Evolutionary conservation across 345 rosid genomes (phyloP).

Genomic region (Eucalyptus lansdowneana): DNA sequence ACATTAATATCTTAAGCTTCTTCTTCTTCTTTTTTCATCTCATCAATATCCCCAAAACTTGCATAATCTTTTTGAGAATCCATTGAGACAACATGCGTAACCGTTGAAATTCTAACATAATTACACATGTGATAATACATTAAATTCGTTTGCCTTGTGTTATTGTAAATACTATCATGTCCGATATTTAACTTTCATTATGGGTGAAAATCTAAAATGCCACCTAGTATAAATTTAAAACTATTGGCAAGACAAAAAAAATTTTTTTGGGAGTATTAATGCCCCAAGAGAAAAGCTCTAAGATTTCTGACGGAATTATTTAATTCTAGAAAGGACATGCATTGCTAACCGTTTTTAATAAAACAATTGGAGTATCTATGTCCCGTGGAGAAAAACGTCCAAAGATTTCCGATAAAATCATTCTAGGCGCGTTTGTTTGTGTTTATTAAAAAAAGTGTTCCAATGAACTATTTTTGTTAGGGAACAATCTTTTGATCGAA

Average conservation of each 20-base stretch:
- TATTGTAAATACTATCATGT: not conserved
- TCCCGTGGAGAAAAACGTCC: accelerated
- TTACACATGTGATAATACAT: accelerated
- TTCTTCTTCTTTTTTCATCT: not conserved
- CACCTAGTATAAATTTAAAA: accelerated
- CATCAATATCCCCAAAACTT: accelerated
- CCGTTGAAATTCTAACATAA: too few relatives aligned
- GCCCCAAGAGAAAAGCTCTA: not conserved
- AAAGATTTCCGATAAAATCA: accelerated
- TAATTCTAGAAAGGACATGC: not conserved
- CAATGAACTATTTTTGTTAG: too few relatives aligned
- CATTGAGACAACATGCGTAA: accelerated
- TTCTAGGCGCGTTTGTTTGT: too few relatives aligned
- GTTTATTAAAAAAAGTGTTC: too few relatives aligned
- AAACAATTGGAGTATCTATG: too few relatives aligned
- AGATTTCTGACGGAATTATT: not conserved
- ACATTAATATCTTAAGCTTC: not conserved
- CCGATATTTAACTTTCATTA: not conserved
- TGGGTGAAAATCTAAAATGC: too few relatives aligned
- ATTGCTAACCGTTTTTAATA: accelerated
- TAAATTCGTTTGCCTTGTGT: accelerated
- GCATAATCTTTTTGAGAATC: accelerated
- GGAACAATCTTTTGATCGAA: too few relatives aligned
- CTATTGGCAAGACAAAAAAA: accelerated
- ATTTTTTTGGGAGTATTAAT: not conserved